These are phyloP conservation scores for Serendipita vermifera DNA, from an alignment of 768 basidiomycete species.

Conservation along the genomic window DNA sequence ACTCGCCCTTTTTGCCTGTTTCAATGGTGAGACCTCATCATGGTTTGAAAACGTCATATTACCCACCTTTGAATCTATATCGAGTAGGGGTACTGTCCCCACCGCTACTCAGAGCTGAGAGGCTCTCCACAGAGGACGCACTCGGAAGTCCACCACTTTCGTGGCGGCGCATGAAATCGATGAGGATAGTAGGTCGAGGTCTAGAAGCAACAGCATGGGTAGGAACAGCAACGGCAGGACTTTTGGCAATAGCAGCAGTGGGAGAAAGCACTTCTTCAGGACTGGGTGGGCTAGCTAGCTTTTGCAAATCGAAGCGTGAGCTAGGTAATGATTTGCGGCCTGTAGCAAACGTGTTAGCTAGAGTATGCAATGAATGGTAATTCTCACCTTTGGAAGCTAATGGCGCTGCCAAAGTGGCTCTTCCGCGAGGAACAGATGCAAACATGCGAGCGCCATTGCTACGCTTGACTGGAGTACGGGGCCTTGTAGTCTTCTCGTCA, in stretches of 20 bases:
- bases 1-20: no score
- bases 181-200: slow-evolving; percentile 6
- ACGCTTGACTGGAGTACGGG: neutral
- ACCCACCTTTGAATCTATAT: neutral
- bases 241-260: no score
- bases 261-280: no score
- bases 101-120: neutral
- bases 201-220: no score
- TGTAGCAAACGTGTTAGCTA: neutral
- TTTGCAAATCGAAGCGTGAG: neutral
- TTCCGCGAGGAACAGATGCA: slow-evolving; percentile 1
- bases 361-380: neutral
- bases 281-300: neutral
- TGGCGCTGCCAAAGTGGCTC: neutral
- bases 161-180: neutral
- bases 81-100: slow-evolving; percentile 1
- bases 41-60: no score
- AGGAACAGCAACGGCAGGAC: no score
- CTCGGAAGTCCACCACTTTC: neutral
- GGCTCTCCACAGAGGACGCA: neutral
- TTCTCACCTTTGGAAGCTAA: neutral
- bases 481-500: neutral
- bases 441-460: neutral
- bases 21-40: no score
- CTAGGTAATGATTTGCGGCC: neutral